Evolutionary conservation across 352 stramenopile genomes (phyloP).

Genomic region (Phytophthora europaea): DNA sequence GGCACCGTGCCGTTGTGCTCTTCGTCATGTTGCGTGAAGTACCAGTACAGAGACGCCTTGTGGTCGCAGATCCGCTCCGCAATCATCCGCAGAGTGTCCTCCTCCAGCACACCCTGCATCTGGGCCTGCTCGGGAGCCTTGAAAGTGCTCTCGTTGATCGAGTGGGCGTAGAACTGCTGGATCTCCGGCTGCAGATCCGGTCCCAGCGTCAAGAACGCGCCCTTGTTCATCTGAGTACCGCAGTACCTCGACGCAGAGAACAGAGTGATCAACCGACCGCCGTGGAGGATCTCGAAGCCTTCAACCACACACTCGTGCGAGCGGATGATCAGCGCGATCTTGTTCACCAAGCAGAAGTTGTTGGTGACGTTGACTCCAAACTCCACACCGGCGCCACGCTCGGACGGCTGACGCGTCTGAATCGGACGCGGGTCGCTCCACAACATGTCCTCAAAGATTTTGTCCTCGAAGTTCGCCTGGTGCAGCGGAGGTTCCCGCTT

Average conservation of each 20-base stretch:
- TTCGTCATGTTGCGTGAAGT: constrained; percentile 95
- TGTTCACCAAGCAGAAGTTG: constrained; percentile 95
- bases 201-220: constrained; percentile 92
- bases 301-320: constrained; percentile 95
- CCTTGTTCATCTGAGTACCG: constrained; percentile 94
- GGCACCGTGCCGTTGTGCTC: constrained; percentile 88
- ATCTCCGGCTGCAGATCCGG: constrained; percentile 94
- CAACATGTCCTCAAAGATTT: constrained; percentile 95
- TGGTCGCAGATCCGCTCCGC: constrained; percentile 94
- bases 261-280: constrained; percentile 91
- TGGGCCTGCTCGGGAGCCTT: constrained; percentile 70
- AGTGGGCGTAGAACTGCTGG: constrained; percentile 95
- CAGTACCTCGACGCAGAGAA: constrained; percentile 95
- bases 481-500: constrained; percentile 94
- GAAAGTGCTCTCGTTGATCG: constrained; percentile 86
- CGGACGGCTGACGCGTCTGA: constrained; percentile 74
- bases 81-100: constrained; percentile 94
- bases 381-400: constrained; percentile 92
- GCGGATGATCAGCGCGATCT: constrained; percentile 93
- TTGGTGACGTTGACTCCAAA: constrained; percentile 95
- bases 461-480: constrained; percentile 90
- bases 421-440: constrained; percentile 93
- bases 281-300: constrained; percentile 93
- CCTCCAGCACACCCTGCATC: constrained; percentile 86
- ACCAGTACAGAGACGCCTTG: constrained; percentile 94